These are phyloP conservation scores for Primulina eburnea DNA, from an alignment of 257 asterid species.

Conservation along the genomic window DNA sequence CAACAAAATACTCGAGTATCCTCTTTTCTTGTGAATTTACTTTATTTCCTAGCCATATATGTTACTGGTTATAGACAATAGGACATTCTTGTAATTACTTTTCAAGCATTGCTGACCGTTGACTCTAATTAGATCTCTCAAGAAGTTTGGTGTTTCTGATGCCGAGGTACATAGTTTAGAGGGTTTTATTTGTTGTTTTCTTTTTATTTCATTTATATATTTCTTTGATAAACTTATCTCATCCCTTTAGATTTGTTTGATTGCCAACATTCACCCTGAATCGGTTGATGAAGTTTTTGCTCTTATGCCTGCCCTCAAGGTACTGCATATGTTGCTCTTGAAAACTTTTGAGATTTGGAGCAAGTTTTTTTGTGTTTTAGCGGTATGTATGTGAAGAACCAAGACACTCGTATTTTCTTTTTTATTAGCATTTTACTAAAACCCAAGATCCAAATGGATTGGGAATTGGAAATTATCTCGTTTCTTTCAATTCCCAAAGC, in stretches of 20 bases:
- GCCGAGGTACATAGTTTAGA: slow-evolving; percentile 55
- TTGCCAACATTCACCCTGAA: slow-evolving; percentile 68
- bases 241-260: slow-evolving; percentile 64
- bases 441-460: neutral
- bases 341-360: neutral
- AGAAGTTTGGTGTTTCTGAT: slow-evolving; percentile 69
- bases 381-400: neutral
- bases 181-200: slow-evolving; percentile 22
- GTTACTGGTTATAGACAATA: neutral
- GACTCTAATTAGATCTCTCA: slow-evolving; percentile 69
- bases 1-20: slow-evolving; percentile 77
- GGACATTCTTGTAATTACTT: slow-evolving; percentile 7
- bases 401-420: neutral
- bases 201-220: slow-evolving; percentile 11
- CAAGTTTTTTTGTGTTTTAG: neutral
- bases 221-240: slow-evolving; percentile 19
- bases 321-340: slow-evolving; percentile 26
- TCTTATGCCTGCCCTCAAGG: slow-evolving; percentile 79
- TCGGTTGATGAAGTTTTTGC: slow-evolving; percentile 87
- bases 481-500: slow-evolving; percentile 15
- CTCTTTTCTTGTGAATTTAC: slow-evolving; percentile 28
- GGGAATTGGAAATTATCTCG: neutral
- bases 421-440: slow-evolving; percentile 4
- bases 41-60: neutral
- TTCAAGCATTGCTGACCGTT: slow-evolving; percentile 42